Percentiles rank a stretch among this genome's conserved stretches.
phyloP scores from a whole-genome alignment of 2,329 filamentous ascomycete genomes.

The Plenodomus biglobosus region DNA sequence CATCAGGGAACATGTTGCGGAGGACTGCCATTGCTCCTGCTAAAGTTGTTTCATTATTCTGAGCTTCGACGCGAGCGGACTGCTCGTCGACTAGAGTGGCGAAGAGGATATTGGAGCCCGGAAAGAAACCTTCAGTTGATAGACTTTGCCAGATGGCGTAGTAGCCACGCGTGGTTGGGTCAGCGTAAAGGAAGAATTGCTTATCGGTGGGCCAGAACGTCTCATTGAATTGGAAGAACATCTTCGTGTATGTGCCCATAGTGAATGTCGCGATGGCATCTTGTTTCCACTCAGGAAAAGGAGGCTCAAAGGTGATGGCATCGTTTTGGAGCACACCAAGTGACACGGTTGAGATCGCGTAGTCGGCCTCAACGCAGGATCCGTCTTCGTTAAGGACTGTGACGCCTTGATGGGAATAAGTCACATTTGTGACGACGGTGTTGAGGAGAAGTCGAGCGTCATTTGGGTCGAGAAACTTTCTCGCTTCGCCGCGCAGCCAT shows the following conservation, averaged over 20 bases:
- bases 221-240: conserved; percentile 69
- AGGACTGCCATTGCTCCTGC: conserved; percentile 60
- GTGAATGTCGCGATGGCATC: conserved; percentile 64
- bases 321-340: conserved; percentile 68
- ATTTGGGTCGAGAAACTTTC: conserved; percentile 57
- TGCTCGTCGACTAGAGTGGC: conserved; percentile 62
- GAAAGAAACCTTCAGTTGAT: conserved; percentile 58
- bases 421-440: conserved; percentile 58
- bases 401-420: conserved; percentile 57
- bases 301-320: conserved; percentile 59
- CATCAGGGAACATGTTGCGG: conserved; percentile 62
- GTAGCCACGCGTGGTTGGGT: conserved; percentile 52
- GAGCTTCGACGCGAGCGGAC: conserved; percentile 60
- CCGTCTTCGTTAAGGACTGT: conserved; percentile 57
- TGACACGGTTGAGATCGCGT: conserved; percentile 68
- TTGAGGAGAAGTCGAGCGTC: conserved; percentile 61
- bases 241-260: conserved; percentile 74
- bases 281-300: conserved; percentile 65
- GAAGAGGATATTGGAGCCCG: conserved; percentile 66
- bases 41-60: conserved; percentile 60
- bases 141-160: conserved; percentile 68
- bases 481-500: conserved; percentile 60
- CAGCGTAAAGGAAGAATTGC: conserved; percentile 58
- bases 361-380: conserved; percentile 60
- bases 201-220: conserved; percentile 64